Percentiles rank a stretch among this genome's conserved stretches.
Conservation (phyloP, 352 stramenopile genomes). For the Globisporangium orthogonon region DNA sequence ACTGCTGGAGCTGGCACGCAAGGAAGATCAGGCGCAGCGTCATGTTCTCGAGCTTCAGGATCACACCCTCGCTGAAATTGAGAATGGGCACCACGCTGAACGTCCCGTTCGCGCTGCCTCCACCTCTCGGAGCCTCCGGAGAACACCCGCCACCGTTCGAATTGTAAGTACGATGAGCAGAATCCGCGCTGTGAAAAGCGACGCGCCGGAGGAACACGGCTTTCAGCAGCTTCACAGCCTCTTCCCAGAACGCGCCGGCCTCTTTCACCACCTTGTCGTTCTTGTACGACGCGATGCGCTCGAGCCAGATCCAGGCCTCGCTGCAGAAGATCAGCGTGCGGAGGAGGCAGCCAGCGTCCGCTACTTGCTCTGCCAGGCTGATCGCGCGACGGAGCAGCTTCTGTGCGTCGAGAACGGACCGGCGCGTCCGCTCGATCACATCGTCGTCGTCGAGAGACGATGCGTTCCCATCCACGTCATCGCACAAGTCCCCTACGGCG, state of each 20-base stretch:
- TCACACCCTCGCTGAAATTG: slow-evolving; percentile 79
- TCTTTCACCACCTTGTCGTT: slow-evolving; percentile 73
- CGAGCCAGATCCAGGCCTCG: slow-evolving; percentile 76
- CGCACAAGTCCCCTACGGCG: not conserved
- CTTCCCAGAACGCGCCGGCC: slow-evolving; percentile 69
- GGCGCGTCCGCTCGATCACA: slow-evolving; percentile 54
- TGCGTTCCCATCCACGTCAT: not conserved
- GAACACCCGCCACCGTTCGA: not conserved
- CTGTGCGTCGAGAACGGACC: slow-evolving; percentile 53
- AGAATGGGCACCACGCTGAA: slow-evolving; percentile 77
- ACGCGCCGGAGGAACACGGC: slow-evolving; percentile 75
- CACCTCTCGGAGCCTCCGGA: not conserved
- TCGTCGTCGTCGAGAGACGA: slow-evolving; percentile 21
- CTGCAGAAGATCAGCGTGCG: slow-evolving; percentile 52
- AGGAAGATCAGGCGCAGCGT: slow-evolving; percentile 65
- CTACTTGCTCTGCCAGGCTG: slow-evolving; percentile 58
- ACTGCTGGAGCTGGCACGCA: slow-evolving; percentile 74
- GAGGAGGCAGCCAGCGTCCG: slow-evolving; percentile 48
- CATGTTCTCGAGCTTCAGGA: slow-evolving; percentile 55
- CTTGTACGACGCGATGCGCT: slow-evolving; percentile 72
- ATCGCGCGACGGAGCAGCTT: slow-evolving; percentile 62
- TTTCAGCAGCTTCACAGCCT: slow-evolving; percentile 69
- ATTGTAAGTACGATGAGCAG: slow-evolving; percentile 1
- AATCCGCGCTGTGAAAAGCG: slow-evolving; percentile 40
- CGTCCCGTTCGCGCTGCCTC: slow-evolving; percentile 18